Base-by-base conservation (phyloP, 2,329 filamentous ascomycete genomes). In the Didymella segeticola region DNA sequence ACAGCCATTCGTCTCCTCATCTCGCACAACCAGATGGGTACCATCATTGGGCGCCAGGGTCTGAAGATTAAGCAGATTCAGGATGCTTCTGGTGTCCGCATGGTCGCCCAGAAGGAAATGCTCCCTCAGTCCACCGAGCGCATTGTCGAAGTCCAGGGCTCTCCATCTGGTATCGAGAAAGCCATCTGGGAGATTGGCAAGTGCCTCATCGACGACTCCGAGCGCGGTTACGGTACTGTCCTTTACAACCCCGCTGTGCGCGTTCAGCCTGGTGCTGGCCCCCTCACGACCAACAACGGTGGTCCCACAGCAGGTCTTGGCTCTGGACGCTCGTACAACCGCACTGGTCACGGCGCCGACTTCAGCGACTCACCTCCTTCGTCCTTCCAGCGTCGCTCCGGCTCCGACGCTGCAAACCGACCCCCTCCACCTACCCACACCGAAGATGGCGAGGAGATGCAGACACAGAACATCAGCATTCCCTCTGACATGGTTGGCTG, bases 101-200 rank as follows among this genome's bases (percentile, higher is more conserved):
- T 99, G 95, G 93, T 99, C 42, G 95, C 95, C 33, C 95, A 99
- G 78, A 99, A 99, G 80, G 95, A 99, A 72, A 99, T 99, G 95
- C 87, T 99, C 7, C 95, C 95, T 29, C 95, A 99, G 77, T 99
- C 95, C 5, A 99, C 95, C 27, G 95, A 99, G 81, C 89, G 95
- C 62, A 93, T 99, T 67, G 95, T 99, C 62, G 95, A 99, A 75
- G 89, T 99, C 38, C 93, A 97, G 75, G 95, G 95, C 66, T 93
- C 89, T 15, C 93, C 95, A 14, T 92, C 96, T 49, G 93, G 93
- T 56, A 96, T 99, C 68, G 92, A 97, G 78, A 92, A 93, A 74
- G 93, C 95, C 59, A 84, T 96, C 49, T 98, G 95, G 95, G 95
- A 99, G 76, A 99, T 99, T 70, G 95, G 91, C 82, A 98, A 98